These are phyloP conservation scores for Pythium sukuiense DNA, from an alignment of 352 stramenopile species.

Conservation along the genomic window DNA sequence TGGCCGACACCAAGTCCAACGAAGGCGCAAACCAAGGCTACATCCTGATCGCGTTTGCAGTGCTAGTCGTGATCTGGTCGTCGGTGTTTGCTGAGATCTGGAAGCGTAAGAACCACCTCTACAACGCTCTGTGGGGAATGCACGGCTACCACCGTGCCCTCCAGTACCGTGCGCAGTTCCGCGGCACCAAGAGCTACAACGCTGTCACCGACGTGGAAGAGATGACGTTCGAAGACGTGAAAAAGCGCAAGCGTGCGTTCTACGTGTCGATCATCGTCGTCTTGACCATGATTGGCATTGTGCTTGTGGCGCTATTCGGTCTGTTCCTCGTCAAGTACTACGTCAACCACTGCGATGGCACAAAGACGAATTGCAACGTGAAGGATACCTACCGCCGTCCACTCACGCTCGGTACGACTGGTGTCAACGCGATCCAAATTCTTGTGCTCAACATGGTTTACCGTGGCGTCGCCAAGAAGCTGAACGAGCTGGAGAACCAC, in stretches of 20 bases:
- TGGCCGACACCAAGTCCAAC: conserved; percentile 31
- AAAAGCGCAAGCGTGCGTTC: conserved; percentile 56
- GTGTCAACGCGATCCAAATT: conserved; percentile 89
- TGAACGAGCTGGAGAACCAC: conserved; percentile 96
- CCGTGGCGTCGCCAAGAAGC: conserved; percentile 83
- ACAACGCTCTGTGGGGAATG: conserved; percentile 85
- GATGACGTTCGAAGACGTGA: conserved; percentile 66
- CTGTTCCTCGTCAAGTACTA: conserved; percentile 80
- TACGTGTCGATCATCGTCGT: conserved; percentile 60
- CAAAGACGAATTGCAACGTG: conserved; percentile 36
- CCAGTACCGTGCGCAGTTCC: conserved; percentile 84
- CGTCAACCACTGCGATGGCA: conserved; percentile 50
- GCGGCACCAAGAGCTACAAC: conserved; percentile 73
- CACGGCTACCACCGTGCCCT: conserved; percentile 72
- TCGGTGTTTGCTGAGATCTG: conserved; percentile 87
- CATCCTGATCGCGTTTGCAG: conserved; percentile 73
- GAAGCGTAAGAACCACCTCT: conserved; percentile 85
- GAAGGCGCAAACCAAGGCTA: conserved; percentile 53
- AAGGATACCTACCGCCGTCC: conserved; percentile 40
- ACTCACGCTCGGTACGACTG: conserved; percentile 51
- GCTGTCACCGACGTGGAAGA: conserved; percentile 60
- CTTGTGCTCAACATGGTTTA: conserved; percentile 93
- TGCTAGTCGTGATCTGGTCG: conserved; percentile 89
- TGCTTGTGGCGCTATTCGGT: conserved; percentile 63
- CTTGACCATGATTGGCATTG: conserved; percentile 73